These are phyloP conservation scores for Albatrellus ellisii DNA, from an alignment of 768 basidiomycete species.

Conservation along the genomic window DNA sequence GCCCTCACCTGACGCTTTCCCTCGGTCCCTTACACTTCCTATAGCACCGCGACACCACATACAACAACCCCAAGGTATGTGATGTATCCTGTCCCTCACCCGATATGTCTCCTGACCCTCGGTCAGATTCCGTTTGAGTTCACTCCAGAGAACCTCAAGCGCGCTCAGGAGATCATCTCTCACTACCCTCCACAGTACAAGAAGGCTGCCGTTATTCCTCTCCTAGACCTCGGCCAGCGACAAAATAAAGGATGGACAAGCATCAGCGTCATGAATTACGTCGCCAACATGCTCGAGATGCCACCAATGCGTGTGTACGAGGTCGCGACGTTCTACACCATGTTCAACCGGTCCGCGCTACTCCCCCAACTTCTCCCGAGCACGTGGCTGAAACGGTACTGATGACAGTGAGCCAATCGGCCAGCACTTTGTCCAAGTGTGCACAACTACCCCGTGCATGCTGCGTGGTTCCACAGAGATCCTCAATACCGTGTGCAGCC, in stretches of 20 bases:
- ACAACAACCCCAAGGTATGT: conserved; percentile 83
- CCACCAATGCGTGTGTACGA: conserved; percentile 99
- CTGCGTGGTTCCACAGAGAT: conserved; percentile 86
- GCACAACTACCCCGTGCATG: conserved; percentile 99
- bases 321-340: conserved; percentile 98
- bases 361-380: neutral
- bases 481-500: conserved; percentile 67
- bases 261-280: conserved; percentile 98
- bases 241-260: conserved; percentile 99
- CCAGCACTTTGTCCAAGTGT: conserved; percentile 90
- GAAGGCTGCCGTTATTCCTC: conserved; percentile 95
- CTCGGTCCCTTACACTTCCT: conserved; percentile 12
- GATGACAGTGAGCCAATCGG: conserved; percentile 77
- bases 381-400: neutral
- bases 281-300: conserved; percentile 87
- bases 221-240: conserved; percentile 91
- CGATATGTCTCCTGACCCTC: too few relatives aligned
- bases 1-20: conserved; percentile 4
- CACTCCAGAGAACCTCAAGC: conserved; percentile 66
- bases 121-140: conserved; percentile 84
- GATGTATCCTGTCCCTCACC: too few relatives aligned
- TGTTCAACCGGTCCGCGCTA: conserved; percentile 84
- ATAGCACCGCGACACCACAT: conserved; percentile 88
- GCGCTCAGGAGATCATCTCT: conserved; percentile 79
- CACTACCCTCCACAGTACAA: conserved; percentile 97